Base-by-base conservation (phyloP, 306 rosid species). In the Dryas drummondii region DNA sequence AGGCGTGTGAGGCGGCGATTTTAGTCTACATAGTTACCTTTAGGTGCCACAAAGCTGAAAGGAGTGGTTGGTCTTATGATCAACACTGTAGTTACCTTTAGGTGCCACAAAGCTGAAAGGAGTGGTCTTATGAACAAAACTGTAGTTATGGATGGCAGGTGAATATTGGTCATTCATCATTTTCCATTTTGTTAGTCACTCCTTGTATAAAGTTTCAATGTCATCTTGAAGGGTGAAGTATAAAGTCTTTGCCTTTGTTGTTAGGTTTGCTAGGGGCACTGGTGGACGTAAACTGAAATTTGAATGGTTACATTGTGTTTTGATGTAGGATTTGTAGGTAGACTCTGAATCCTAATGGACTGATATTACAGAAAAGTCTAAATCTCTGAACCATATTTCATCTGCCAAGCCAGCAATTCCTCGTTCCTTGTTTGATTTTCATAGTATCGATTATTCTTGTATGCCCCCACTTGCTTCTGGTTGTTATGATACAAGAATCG, bases 1-100 rank as follows among this genome's bases (percentile, higher is more conserved):
- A 82, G 94, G 88, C 94, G 92, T n/a, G 4, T 84, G 71, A 82
- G 94, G 83, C 84, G 91, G 86, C 88, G 94, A 42, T 70, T 80
- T 32, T 91, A 86, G 72, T 63, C 16, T 64, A 45, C 70, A 44
- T 50, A 73, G 51, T 55, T 69, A 59, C 70, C 54, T 66, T 64
- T 72, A 60, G 71, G 68, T 19, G 76, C 62, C 40, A 15, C 37
- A 32, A 32, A 2, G 37, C 3, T 32, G 37, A 32, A 32, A 32
- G 37, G 37, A 32, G 37, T 32, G 37, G 37, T 32, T 32, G 37
- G 37, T 32, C 37, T 32, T 32, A 2, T 32, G 37, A 32, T 1
- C 37, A 32, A 32, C 2, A 32, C 3, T 73, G 47, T 50, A 73
- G 50, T 55, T 69, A 58, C 70, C 54, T 66, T 64, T 72, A 60